Base-by-base conservation (phyloP, 2,329 filamentous ascomycete species). In the Nannizzia gypsea region DNA sequence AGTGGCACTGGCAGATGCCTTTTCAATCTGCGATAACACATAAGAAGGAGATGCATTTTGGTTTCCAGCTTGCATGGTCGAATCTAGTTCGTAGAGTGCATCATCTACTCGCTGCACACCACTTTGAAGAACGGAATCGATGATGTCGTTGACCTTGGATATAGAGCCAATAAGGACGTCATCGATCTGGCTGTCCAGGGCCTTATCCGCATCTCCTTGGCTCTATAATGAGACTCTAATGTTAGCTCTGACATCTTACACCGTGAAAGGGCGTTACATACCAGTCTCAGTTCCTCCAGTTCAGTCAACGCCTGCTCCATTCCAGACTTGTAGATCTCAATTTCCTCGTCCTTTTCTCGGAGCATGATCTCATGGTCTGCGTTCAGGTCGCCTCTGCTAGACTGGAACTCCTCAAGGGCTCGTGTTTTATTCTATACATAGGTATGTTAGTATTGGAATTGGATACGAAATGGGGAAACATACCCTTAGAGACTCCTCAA, bases 61-160 rank as follows among this genome's bases (percentile, higher is more conserved):
- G 77, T 99, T 99, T 73, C 93, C 93, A 44, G 92, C 93, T 72
- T 97, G 92, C 90, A 97, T 97, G 20, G 88, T 88, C 20, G 93
- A 97, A 74, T 99, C 93, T 48, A 99, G 80, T 73, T 99, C 93
- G 75, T 99, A 99, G 38, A 99, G 79, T 48, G 93, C 90, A 74
- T 99, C 93, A 68, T 99, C 93, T 13, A 99, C 91, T 50, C 93
- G 87, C 68, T 93, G 86, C 22, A 97, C 90, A 66, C 91, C 93
- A 56, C 89, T 87, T 71, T 97, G 91, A 42, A 99, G 79, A 2
- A 99, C 93, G 0, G 92, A 96, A 73, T 99, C 93, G 66, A 99
- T 95, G 58, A 99, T 92, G 67, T 95, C 90, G 76, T 95, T 93
- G 73, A 99, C 92, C 80, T 96, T 96, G 71, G 87, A 83, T 56